Evolutionary conservation across 2,329 filamentous ascomycete genomes (phyloP).

Genomic region (Colletotrichum karsti): DNA sequence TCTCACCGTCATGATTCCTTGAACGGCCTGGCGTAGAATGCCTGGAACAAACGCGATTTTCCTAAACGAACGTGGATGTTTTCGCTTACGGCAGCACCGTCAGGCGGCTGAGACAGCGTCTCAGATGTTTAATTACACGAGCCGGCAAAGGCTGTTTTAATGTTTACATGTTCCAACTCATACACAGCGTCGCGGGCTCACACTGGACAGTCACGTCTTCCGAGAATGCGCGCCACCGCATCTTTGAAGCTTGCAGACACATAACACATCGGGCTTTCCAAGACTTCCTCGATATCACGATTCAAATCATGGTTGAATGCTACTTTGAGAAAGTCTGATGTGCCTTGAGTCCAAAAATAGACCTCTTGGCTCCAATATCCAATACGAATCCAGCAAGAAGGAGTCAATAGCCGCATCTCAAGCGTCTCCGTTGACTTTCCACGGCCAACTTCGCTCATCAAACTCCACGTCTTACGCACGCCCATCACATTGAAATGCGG

Average conservation of each 20-base stretch:
- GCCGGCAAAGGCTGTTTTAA: neutral
- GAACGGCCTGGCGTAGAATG: neutral
- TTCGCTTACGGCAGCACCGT: constrained; percentile 1
- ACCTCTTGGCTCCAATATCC: neutral
- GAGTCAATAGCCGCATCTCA: neutral
- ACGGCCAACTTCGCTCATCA: neutral
- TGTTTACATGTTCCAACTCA: constrained; percentile 2
- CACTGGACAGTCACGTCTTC: constrained; percentile 2
- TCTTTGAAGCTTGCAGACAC: neutral
- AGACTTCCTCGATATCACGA: neutral
- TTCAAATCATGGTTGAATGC: no score
- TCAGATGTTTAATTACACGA: constrained; percentile 20
- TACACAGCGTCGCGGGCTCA: neutral
- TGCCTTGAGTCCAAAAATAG: constrained; percentile 12
- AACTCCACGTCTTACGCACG: neutral
- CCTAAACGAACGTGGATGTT: neutral
- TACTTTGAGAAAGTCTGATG: neutral
- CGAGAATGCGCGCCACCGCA: constrained; percentile 6
- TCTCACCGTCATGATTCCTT: neutral
- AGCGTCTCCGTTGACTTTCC: neutral
- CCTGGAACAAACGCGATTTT: neutral
- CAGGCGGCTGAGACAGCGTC: constrained; percentile 14
- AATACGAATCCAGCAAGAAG: neutral
- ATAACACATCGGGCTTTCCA: neutral
- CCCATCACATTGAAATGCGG: neutral